These are phyloP conservation scores for Globisporangium takayamanum DNA, from an alignment of 352 stramenopile genomes.

Conservation along the genomic window DNA sequence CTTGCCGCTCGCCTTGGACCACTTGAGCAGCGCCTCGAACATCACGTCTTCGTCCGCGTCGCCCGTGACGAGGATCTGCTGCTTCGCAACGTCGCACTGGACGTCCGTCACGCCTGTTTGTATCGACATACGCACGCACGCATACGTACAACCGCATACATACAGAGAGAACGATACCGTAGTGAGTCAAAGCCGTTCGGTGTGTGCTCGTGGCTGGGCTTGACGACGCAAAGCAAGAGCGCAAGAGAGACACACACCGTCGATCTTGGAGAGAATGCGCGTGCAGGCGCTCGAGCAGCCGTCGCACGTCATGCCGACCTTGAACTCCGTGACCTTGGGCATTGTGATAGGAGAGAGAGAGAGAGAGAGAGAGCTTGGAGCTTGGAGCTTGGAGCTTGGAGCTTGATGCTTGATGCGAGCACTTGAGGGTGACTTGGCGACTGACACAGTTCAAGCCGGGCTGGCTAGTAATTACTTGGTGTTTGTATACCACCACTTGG, in stretches of 20 bases:
- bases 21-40: constrained; percentile 85
- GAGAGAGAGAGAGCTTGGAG: neutral
- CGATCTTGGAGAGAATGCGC: constrained; percentile 87
- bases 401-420: constrained; percentile 9
- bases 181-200: neutral
- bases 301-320: constrained; percentile 88
- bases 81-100: constrained; percentile 83
- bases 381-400: too few species aligned
- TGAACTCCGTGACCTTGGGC: constrained; percentile 79
- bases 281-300: constrained; percentile 86
- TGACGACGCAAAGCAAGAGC: neutral
- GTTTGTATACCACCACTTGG: too few species aligned
- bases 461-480: too few species aligned
- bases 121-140: too few species aligned
- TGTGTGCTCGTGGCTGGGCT: neutral
- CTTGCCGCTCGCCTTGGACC: constrained; percentile 85
- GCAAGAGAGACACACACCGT: constrained; percentile 34
- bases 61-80: constrained; percentile 80
- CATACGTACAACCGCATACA: neutral
- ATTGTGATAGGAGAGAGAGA: constrained; percentile 20
- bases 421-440: constrained; percentile 20
- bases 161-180: neutral
- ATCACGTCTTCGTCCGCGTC: constrained; percentile 71
- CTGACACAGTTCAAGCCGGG: neutral
- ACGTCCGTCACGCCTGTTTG: constrained; percentile 69